Conservation (phyloP, 1,284 basidiomycete genomes). For the Boletellus deceptivus region DNA sequence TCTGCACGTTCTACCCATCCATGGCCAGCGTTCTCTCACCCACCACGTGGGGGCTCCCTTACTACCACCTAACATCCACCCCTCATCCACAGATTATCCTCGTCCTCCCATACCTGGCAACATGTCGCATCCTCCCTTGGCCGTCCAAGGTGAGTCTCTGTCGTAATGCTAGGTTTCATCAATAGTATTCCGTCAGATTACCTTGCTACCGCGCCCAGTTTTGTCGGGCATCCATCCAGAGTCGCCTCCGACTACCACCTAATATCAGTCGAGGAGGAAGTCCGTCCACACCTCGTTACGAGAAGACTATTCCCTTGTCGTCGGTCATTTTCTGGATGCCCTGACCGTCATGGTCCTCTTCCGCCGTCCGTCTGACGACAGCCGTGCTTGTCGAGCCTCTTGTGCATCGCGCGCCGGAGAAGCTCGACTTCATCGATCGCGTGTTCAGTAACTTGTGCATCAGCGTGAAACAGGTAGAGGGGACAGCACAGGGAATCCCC, state of each 20-base stretch:
- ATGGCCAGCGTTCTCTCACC: conserved; percentile 16
- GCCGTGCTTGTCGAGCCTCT: conserved; percentile 28
- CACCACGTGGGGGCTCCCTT: conserved; percentile 18
- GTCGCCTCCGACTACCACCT: conserved; percentile 13
- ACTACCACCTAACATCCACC: conserved; percentile 17
- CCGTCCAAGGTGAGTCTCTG: conserved; percentile 13
- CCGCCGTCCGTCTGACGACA: conserved; percentile 11
- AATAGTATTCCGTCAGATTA: conserved; percentile 16
- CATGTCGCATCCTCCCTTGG: conserved; percentile 19
- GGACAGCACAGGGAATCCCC: conserved; percentile 12
- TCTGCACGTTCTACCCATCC: not conserved
- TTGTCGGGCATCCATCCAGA: conserved; percentile 23
- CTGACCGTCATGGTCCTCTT: conserved; percentile 11
- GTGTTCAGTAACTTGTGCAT: not conserved
- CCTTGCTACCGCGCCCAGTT: conserved; percentile 23
- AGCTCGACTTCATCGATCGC: not conserved
- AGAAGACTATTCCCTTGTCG: conserved; percentile 18
- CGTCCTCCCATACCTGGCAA: conserved; percentile 23
- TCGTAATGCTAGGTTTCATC: not conserved
- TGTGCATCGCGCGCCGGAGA: not conserved
- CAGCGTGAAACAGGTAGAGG: conserved; percentile 6
- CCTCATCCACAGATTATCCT: conserved; percentile 22
- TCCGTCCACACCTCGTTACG: conserved; percentile 20
- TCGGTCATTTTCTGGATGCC: conserved; percentile 26
- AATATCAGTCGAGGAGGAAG: conserved; percentile 17